Percentiles rank a stretch among this genome's conserved stretches.
These are phyloP conservation scores for Linum tenue DNA, from an alignment of 345 rosid genomes.

Conservation along the genomic window DNA sequence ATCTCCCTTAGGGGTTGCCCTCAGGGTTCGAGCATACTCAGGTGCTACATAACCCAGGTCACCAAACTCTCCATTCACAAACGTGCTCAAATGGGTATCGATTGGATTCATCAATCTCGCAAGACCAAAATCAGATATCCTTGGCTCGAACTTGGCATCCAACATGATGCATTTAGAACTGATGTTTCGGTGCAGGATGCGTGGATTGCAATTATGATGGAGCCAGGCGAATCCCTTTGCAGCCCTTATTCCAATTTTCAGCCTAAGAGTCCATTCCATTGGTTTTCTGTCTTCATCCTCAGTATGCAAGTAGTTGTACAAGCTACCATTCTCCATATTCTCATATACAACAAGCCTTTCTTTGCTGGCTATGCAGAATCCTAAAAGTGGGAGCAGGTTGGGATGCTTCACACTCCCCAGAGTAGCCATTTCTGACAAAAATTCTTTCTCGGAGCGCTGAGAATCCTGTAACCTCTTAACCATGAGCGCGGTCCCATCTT, in stretches of 20 bases:
- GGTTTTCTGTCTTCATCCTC: constrained; percentile 35
- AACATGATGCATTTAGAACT: constrained; percentile 87
- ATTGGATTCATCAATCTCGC: constrained; percentile 95
- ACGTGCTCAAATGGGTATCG: constrained; percentile 89
- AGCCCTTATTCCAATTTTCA: constrained; percentile 72
- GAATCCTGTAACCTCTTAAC: constrained; percentile 90
- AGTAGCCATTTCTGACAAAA: constrained; percentile 71
- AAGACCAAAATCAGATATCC: constrained; percentile 89
- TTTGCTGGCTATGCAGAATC: constrained; percentile 57
- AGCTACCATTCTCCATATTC: constrained; percentile 67
- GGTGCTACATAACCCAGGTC: constrained; percentile 96
- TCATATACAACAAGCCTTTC: constrained; percentile 75
- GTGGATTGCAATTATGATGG: constrained; percentile 90
- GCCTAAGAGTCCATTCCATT: constrained; percentile 79
- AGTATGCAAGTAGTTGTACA: constrained; percentile 47
- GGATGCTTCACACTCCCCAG: constrained; percentile 71
- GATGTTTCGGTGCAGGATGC: constrained; percentile 84
- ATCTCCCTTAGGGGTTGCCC: constrained; percentile 92
- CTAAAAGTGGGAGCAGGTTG: constrained; percentile 82
- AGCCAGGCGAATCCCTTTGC: constrained; percentile 93
- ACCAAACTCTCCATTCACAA: constrained; percentile 94
- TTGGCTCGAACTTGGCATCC: constrained; percentile 72
- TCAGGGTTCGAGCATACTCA: constrained; percentile 70
- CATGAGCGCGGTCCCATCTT: constrained; percentile 66
- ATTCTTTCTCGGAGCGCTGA: constrained; percentile 73